Evolutionary conservation across 495 filamentous ascomycete species (phyloP), one percentile per base, ranked within the genome.

Genomic region (Baudoinia panamericana): DNA sequence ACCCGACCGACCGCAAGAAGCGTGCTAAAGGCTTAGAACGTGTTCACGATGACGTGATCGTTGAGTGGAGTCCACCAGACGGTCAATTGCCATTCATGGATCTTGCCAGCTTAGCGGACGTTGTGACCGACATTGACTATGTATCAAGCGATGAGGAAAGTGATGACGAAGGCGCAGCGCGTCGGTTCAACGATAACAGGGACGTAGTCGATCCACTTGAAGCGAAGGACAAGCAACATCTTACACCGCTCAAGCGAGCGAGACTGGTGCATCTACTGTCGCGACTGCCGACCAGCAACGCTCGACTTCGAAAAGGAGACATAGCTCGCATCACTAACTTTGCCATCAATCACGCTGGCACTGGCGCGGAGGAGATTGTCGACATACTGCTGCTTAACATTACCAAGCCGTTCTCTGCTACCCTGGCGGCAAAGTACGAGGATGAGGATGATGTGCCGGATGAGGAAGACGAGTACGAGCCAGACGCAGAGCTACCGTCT

Each of bases 111-210:
- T 57, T 93, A 6, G 74, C 80, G 15, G 78, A 92, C 45, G 79
- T 93, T 50, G 72, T 87, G 4, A 79, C 77, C 3, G 82, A 90
- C 39, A 68, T 79, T 0, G 85, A 92, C 43, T 94, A 92, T 56
- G 71, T 85, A 54, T 86, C 83, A 0, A 83, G 77, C 0, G 88
- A 93, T 19, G 85, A 93, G 19, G 86, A 93, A 30, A 83, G 76
- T 20, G 83, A 86, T 45, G 73, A 75, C 18, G 85, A 92, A 56
- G 64, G 65, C n/a, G 70, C 68, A 19, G 67, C 71, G 28, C 71
- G 74, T 2, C 65, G 70, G 36, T 55, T 57, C 34, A 48, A 59
- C 31, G 41, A 58, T 23, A 50, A 54, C 25, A 56, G 64, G 24
- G 71, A 64, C 22, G 67, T 22, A 18, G 45, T 45, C 9, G 25